These are phyloP conservation scores for Exophiala sp. DNA, from an alignment of 2,329 filamentous ascomycete species.

Conservation along the genomic window DNA sequence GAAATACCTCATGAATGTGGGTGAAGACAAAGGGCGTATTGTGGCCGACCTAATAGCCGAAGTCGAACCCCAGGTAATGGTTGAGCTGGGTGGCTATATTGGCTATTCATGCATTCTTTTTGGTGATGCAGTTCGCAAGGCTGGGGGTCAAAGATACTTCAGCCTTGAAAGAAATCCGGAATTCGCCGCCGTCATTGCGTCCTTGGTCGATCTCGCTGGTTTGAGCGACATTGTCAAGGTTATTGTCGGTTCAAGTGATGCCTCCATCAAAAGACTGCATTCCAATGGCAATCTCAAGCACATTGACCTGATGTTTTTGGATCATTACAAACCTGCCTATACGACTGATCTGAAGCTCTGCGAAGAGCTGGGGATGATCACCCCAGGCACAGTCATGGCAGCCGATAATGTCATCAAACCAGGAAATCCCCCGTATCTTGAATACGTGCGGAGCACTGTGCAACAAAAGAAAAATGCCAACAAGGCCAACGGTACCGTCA, in stretches of 20 bases:
- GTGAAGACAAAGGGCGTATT: slow-evolving; percentile 68
- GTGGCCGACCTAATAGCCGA: slow-evolving; percentile 66
- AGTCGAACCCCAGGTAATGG: slow-evolving; percentile 64
- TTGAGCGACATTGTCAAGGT: slow-evolving; percentile 68
- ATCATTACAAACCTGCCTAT: slow-evolving; percentile 77
- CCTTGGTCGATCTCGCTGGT: slow-evolving; percentile 70
- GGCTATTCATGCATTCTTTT: slow-evolving; percentile 80
- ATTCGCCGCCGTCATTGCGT: slow-evolving; percentile 66
- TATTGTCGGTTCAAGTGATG: slow-evolving; percentile 65
- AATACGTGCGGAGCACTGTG: slow-evolving; percentile 53
- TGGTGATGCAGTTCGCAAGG: slow-evolving; percentile 60
- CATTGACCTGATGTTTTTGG: slow-evolving; percentile 72
- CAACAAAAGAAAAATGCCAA: slow-evolving; percentile 52
- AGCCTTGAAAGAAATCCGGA: slow-evolving; percentile 71
- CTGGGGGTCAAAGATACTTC: slow-evolving; percentile 64
- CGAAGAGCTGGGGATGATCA: slow-evolving; percentile 65
- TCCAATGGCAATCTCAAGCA: slow-evolving; percentile 51
- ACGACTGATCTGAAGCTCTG: slow-evolving; percentile 71
- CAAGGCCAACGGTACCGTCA: slow-evolving; percentile 7
- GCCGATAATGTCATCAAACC: slow-evolving; percentile 37
- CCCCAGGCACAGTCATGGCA: slow-evolving; percentile 46
- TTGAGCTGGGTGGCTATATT: slow-evolving; percentile 77
- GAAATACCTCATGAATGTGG: slow-evolving; percentile 78
- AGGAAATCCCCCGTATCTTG: slow-evolving; percentile 45
- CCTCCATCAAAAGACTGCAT: slow-evolving; percentile 61